These are phyloP conservation scores for Alternaria triticimaculans DNA, from an alignment of 2,329 filamentous ascomycete genomes.

Conservation along the genomic window DNA sequence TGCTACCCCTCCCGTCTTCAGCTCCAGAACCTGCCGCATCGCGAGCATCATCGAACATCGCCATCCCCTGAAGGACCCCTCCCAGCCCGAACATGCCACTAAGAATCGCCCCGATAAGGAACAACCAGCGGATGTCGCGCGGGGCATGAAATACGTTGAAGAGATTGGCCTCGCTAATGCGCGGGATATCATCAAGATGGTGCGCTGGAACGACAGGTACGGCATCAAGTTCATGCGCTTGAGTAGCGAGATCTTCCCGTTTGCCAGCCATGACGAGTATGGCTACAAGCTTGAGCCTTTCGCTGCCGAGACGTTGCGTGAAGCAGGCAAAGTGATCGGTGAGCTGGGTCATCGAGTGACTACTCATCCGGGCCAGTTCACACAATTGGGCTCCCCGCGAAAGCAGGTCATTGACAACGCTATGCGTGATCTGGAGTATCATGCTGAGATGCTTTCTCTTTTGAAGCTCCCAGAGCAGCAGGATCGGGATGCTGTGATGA, in stretches of 20 bases:
- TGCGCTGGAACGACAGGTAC: constrained; percentile 91
- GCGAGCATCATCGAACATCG: constrained; percentile 88
- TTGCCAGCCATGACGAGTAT: constrained; percentile 85
- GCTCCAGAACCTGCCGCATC: constrained; percentile 89
- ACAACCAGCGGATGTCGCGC: constrained; percentile 68
- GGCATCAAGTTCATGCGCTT: constrained; percentile 91
- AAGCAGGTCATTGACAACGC: constrained; percentile 77
- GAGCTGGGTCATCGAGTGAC: constrained; percentile 84
- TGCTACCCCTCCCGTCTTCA: constrained; percentile 84
- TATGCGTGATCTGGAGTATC: constrained; percentile 83
- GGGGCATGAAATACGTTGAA: constrained; percentile 77
- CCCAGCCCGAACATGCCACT: constrained; percentile 77
- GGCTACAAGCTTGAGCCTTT: constrained; percentile 87
- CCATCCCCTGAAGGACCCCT: constrained; percentile 77
- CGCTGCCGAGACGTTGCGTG: constrained; percentile 76
- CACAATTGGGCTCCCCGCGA: constrained; percentile 85
- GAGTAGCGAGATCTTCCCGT: constrained; percentile 96
- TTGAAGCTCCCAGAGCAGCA: constrained; percentile 78
- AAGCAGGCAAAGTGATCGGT: constrained; percentile 77
- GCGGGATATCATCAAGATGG: constrained; percentile 81
- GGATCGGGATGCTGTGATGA: constrained; percentile 89
- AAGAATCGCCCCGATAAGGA: constrained; percentile 85
- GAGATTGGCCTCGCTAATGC: constrained; percentile 81
- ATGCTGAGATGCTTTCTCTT: constrained; percentile 81
- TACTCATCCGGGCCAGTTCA: constrained; percentile 89